phyloP scores from a whole-genome alignment of 331 rosid genomes.

The Pyracantha coccinea region DNA sequence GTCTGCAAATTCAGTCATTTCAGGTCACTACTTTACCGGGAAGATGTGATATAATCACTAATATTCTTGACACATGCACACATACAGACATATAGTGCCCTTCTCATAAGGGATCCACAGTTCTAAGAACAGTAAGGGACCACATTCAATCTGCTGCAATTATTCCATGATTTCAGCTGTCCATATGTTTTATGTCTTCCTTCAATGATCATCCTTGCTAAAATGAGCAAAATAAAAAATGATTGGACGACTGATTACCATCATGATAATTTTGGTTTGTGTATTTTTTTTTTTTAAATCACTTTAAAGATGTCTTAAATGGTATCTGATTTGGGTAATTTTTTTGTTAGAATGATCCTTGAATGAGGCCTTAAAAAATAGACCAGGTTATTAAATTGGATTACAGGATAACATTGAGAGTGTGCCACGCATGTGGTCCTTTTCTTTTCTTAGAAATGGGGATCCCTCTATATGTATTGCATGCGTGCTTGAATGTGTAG shows the following conservation, averaged over 20 bases:
- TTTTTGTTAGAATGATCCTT: background rate
- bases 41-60: background rate
- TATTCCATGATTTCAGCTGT: background rate
- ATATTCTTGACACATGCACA: background rate
- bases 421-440: background rate
- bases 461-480: background rate
- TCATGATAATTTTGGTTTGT: background rate
- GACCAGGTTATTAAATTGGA: background rate
- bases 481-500: background rate
- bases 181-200: background rate
- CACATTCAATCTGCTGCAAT: background rate
- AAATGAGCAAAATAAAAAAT: background rate
- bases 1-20: background rate
- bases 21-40: background rate
- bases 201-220: background rate
- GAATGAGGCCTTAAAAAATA: background rate
- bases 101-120: background rate
- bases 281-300: background rate
- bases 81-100: background rate
- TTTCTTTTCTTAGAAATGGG: background rate
- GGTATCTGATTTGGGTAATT: background rate
- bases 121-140: background rate
- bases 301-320: background rate
- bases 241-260: background rate
- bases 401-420: background rate